Percentiles rank a stretch among this genome's conserved stretches.
phyloP scores from a whole-genome alignment of 768 basidiomycete genomes.

The Suillus alpinus region DNA sequence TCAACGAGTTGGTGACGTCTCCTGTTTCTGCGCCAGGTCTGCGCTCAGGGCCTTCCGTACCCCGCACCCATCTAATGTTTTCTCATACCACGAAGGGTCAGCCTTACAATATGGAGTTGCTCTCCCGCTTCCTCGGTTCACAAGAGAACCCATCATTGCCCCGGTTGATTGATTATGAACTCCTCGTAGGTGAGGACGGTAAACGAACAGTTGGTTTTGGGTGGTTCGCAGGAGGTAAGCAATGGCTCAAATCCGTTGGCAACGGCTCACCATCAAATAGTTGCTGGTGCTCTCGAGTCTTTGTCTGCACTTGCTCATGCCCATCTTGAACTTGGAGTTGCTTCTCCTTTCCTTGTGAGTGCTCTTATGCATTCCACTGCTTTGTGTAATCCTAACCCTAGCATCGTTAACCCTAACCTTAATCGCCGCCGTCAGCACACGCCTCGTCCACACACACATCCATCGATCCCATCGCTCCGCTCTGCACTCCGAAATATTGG shows the following conservation, averaged over 20 bases:
- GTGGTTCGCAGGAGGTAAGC: constrained; percentile 85
- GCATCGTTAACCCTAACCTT: neutral
- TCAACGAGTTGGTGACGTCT: constrained; percentile 54
- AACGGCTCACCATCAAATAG: constrained; percentile 36
- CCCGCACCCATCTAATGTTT: constrained; percentile 85
- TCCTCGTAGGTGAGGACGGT: constrained; percentile 59
- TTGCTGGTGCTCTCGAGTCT: constrained; percentile 83
- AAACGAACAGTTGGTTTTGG: constrained; percentile 88
- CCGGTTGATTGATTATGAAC: constrained; percentile 81
- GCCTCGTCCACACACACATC: constrained; percentile 75
- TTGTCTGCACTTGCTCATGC: constrained; percentile 75
- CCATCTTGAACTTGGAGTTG: constrained; percentile 73
- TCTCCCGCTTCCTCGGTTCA: constrained; percentile 57
- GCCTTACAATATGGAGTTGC: constrained; percentile 77
- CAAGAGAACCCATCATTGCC: constrained; percentile 28
- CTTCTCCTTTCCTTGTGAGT: constrained; percentile 80
- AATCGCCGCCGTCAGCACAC: constrained; percentile 44
- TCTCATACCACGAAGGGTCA: constrained; percentile 90
- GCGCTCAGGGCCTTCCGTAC: constrained; percentile 20
- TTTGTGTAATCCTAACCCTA: neutral
- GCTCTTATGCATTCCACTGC: neutral
- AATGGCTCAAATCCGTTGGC: neutral
- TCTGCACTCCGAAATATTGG: constrained; percentile 57
- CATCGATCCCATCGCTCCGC: constrained; percentile 52
- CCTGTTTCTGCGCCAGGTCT: constrained; percentile 27